A percentile compares a stretch with the other conserved stretches of the same genome.
These are phyloP conservation scores for Limnanthes douglasii DNA, from an alignment of 345 rosid genomes.

Conservation along the genomic window DNA sequence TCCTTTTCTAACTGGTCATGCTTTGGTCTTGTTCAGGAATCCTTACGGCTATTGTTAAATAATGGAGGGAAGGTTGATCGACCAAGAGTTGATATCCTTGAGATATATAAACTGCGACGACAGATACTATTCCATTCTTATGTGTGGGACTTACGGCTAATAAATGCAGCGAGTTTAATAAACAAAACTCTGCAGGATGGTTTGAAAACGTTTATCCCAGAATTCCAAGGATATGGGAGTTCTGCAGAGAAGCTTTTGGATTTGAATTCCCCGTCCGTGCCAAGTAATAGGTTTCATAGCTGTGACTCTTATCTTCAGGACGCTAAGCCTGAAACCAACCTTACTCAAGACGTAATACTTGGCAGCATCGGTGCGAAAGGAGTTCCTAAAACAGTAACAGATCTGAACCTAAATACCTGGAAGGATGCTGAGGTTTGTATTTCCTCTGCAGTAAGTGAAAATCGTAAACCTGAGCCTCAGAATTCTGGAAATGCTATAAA, in stretches of 20 bases:
- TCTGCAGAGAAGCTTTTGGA: constrained; percentile 42
- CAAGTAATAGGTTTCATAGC: constrained; percentile 21
- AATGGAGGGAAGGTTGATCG: constrained; percentile 31
- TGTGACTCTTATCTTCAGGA: constrained; percentile 23
- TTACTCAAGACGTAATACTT: too few relatives aligned
- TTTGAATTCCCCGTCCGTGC: constrained; percentile 18
- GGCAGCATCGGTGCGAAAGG: constrained; percentile 10
- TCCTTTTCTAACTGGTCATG: constrained; percentile 7
- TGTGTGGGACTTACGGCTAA: constrained; percentile 75
- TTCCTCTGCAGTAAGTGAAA: too few relatives aligned
- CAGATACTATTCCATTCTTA: constrained; percentile 61
- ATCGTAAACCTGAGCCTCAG: constrained; percentile 16
- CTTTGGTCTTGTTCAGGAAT: constrained; percentile 33
- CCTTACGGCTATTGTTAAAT: constrained; percentile 28
- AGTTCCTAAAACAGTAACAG: constrained; percentile 17
- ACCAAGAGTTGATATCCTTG: constrained; percentile 64
- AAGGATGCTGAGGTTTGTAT: constrained; percentile 19
- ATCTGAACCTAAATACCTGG: constrained; percentile 15
- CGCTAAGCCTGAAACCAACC: constrained; percentile 9
- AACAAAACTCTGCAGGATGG: constrained; percentile 25
- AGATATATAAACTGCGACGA: constrained; percentile 63
- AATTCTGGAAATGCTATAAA: constrained; percentile 31
- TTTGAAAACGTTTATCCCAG: constrained; percentile 15
- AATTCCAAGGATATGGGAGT: constrained; percentile 19
- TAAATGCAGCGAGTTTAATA: constrained; percentile 34